Conservation (phyloP, 176 grass and related monocot genomes). For the Raddia guianensis region DNA sequence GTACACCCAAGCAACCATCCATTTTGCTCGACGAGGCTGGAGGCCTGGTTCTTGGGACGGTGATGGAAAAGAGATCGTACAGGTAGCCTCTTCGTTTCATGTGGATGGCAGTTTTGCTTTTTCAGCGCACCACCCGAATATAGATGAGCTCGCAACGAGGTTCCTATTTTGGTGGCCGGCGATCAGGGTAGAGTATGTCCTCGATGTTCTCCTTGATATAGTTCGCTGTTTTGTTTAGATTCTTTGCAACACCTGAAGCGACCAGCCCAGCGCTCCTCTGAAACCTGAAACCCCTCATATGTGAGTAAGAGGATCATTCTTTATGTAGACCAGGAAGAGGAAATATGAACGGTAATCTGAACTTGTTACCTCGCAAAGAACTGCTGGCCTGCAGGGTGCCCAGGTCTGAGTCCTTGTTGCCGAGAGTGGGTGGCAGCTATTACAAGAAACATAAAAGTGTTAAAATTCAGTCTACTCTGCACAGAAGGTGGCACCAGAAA, state of each 20-base stretch:
- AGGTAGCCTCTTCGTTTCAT: conserved; percentile 3
- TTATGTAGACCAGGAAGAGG: background rate
- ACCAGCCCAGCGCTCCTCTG: conserved; percentile 79
- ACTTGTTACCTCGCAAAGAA: conserved; percentile 58
- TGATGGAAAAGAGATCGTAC: background rate
- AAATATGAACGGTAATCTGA: conserved; percentile 27
- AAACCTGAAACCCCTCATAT: conserved; percentile 58
- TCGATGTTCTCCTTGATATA: conserved; percentile 84
- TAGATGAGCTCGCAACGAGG: background rate
- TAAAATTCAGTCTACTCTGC: conserved; percentile 9
- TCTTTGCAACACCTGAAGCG: conserved; percentile 74
- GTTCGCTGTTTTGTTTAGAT: conserved; percentile 60
- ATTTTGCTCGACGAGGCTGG: background rate
- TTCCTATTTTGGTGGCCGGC: conserved; percentile 69
- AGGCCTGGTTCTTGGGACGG: background rate
- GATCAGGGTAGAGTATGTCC: conserved; percentile 77
- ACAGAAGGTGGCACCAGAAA: background rate
- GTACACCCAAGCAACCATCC: background rate
- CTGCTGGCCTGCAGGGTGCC: conserved; percentile 48
- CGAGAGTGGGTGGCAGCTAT: conserved; percentile 33
- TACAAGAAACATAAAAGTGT: conserved; percentile 1
- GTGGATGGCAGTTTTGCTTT: background rate
- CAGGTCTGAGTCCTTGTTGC: conserved; percentile 45
- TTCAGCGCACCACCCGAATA: conserved; percentile 12
- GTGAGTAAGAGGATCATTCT: conserved; percentile 35